Evolutionary conservation across 2,329 filamentous ascomycete genomes (phyloP).

Genomic region (Didymella pomorum): DNA sequence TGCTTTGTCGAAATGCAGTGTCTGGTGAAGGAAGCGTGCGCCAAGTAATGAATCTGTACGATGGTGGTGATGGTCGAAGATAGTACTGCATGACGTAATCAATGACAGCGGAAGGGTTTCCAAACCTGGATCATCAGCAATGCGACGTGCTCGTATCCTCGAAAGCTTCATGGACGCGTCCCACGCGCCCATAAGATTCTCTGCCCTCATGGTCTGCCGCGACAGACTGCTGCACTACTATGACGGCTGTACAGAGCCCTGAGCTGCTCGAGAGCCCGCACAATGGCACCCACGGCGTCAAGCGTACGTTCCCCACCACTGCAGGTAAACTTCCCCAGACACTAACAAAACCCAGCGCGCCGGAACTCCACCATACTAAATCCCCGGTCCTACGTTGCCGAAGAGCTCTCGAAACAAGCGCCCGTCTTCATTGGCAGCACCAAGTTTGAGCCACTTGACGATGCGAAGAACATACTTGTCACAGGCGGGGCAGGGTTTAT

Average conservation of each 20-base stretch:
- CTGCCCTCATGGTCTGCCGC: conserved; percentile 7
- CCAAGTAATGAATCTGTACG: not conserved
- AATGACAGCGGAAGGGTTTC: conserved; percentile 5
- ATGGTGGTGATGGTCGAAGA: not conserved
- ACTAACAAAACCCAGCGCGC: conserved; percentile 36
- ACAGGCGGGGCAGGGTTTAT: conserved; percentile 88
- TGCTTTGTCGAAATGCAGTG: no score
- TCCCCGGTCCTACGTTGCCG: conserved; percentile 58
- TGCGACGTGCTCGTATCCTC: not conserved
- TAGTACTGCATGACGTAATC: conserved; percentile 10
- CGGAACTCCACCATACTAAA: conserved; percentile 52
- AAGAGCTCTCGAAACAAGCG: conserved; percentile 74
- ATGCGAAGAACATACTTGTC: conserved; percentile 82
- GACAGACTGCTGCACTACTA: conserved; percentile 14
- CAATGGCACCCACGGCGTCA: conserved; percentile 31
- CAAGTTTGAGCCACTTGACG: conserved; percentile 71
- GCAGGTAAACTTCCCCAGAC: conserved; percentile 7
- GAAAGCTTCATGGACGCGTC: conserved; percentile 1
- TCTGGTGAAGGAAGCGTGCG: not conserved
- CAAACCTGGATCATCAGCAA: conserved; percentile 1
- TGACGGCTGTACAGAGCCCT: conserved; percentile 40
- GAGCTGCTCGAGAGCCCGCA: conserved; percentile 23
- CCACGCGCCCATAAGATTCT: conserved; percentile 1
- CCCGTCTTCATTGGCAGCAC: conserved; percentile 74
- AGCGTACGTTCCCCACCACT: conserved; percentile 35